A percentile compares a stretch with the other conserved stretches of the same genome.
Evolutionary conservation across 768 basidiomycete genomes (phyloP).

Genomic region (Lentinus brumalis): DNA sequence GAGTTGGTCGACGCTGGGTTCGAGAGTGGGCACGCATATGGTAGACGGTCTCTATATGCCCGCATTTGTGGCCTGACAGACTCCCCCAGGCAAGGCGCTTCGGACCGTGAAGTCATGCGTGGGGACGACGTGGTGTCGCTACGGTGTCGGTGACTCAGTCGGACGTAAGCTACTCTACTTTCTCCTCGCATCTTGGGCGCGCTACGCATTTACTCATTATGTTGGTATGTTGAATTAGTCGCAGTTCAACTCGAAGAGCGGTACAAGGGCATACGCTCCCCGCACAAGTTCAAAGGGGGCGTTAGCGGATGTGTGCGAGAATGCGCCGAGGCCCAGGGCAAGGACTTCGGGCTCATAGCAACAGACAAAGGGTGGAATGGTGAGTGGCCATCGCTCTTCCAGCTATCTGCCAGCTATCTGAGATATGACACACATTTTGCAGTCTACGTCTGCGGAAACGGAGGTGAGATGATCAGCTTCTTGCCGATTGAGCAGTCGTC

Average conservation of each 20-base stretch:
- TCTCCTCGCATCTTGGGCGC: neutral
- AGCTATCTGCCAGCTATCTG: neutral
- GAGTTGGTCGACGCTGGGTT: constrained; percentile 66
- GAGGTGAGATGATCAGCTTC: constrained; percentile 41
- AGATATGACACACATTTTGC: neutral
- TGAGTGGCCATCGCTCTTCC: constrained; percentile 25
- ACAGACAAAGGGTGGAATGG: constrained; percentile 81
- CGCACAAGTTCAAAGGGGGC: constrained; percentile 79
- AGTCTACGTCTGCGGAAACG: constrained; percentile 73
- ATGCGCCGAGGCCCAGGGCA: constrained; percentile 76
- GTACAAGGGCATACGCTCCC: constrained; percentile 67
- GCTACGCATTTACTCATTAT: neutral
- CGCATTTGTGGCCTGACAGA: no score
- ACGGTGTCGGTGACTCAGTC: constrained; percentile 74
- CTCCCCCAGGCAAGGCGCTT: constrained; percentile 45
- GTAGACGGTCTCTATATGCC: constrained; percentile 37
- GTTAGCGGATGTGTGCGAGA: constrained; percentile 76
- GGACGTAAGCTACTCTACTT: constrained; percentile 38
- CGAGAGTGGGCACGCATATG: constrained; percentile 78
- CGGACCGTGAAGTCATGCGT: constrained; percentile 81
- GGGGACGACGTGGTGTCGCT: constrained; percentile 72
- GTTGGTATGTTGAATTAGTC: constrained; percentile 33
- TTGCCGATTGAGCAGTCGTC: no score
- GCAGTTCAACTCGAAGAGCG: constrained; percentile 73
- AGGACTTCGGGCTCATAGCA: constrained; percentile 77